A percentile compares a stretch with the other conserved stretches of the same genome.
Evolutionary conservation across 2,329 filamentous ascomycete species (phyloP).

Genomic region (Talaromyces amestolkiae): DNA sequence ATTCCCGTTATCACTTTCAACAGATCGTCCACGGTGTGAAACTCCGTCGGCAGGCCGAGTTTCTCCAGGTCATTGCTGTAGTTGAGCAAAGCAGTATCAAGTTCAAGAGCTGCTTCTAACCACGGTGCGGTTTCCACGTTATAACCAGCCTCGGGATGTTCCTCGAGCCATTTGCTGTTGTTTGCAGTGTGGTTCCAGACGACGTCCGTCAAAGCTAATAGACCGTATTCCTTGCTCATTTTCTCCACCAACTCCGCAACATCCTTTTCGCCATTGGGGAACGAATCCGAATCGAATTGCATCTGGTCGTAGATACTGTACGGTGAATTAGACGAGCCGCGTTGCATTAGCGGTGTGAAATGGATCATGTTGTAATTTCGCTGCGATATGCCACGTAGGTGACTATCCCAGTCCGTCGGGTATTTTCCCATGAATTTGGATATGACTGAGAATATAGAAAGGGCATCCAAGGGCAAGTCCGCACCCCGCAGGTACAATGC

Average conservation of each 20-base stretch:
- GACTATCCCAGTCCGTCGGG: slow-evolving; percentile 83
- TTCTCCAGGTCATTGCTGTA: slow-evolving; percentile 62
- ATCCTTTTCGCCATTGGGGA: slow-evolving; percentile 82
- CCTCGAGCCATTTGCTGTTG: slow-evolving; percentile 90
- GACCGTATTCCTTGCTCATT: slow-evolving; percentile 78
- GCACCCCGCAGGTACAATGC: slow-evolving; percentile 70
- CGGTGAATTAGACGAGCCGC: slow-evolving; percentile 89
- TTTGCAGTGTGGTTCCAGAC: slow-evolving; percentile 97
- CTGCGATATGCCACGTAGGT: slow-evolving; percentile 81
- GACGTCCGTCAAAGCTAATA: slow-evolving; percentile 89
- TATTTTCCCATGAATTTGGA: slow-evolving; percentile 98
- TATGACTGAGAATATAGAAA: slow-evolving; percentile 89
- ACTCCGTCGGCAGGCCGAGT: slow-evolving; percentile 71
- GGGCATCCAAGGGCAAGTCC: slow-evolving; percentile 75
- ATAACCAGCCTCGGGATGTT: slow-evolving; percentile 94
- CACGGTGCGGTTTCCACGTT: slow-evolving; percentile 85
- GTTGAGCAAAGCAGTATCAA: slow-evolving; percentile 71
- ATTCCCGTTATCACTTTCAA: slow-evolving; percentile 78
- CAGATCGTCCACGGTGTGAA: slow-evolving; percentile 70
- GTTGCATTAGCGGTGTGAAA: slow-evolving; percentile 88
- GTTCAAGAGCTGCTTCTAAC: slow-evolving; percentile 64
- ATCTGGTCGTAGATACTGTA: slow-evolving; percentile 96
- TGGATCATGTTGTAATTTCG: slow-evolving; percentile 99
- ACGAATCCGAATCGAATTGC: slow-evolving; percentile 75
- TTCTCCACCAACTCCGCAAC: slow-evolving; percentile 71